Evolutionary conservation across 805 yeast species (phyloP).

Genomic region (Schwanniomyces pseudopolymorphus): DNA sequence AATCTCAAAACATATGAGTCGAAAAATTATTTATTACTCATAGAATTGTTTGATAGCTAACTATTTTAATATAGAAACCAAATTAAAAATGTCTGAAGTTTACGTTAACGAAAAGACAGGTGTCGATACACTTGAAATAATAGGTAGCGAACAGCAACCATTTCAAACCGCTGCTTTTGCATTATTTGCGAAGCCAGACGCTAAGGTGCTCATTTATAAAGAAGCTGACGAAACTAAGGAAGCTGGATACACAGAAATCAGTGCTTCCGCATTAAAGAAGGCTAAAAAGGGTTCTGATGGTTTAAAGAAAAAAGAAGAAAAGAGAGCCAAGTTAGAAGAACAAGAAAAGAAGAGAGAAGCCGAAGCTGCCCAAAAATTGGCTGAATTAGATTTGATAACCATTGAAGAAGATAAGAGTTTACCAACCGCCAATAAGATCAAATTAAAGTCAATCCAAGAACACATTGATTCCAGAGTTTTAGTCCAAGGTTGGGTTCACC

Average conservation of each 20-base stretch:
- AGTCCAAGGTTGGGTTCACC: constrained; percentile 94
- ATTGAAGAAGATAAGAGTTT: constrained; percentile 73
- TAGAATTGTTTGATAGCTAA: background rate
- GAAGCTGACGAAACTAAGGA: constrained; percentile 52
- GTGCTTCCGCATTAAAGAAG: constrained; percentile 90
- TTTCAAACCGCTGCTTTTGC: constrained; percentile 86
- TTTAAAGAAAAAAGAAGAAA: constrained; percentile 75
- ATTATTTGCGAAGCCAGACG: constrained; percentile 49
- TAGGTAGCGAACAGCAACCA: constrained; percentile 70
- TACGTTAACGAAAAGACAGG: constrained; percentile 80
- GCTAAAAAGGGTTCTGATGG: constrained; percentile 96
- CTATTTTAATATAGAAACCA: background rate
- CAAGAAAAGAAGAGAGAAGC: constrained; percentile 54
- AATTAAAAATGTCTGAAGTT: constrained; percentile 34
- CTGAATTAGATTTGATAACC: constrained; percentile 68
- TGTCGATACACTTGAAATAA: constrained; percentile 53
- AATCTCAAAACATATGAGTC: background rate
- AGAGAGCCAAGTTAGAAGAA: constrained; percentile 58
- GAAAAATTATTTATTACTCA: background rate
- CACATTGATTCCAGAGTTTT: constrained; percentile 67
- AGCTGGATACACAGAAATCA: constrained; percentile 68
- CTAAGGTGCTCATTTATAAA: constrained; percentile 61
- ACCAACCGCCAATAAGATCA: constrained; percentile 67
- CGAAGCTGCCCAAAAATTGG: constrained; percentile 73
- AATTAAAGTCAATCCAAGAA: constrained; percentile 56